These are phyloP conservation scores for Eucalyptus rudis DNA, from an alignment of 345 rosid genomes.

Conservation along the genomic window DNA sequence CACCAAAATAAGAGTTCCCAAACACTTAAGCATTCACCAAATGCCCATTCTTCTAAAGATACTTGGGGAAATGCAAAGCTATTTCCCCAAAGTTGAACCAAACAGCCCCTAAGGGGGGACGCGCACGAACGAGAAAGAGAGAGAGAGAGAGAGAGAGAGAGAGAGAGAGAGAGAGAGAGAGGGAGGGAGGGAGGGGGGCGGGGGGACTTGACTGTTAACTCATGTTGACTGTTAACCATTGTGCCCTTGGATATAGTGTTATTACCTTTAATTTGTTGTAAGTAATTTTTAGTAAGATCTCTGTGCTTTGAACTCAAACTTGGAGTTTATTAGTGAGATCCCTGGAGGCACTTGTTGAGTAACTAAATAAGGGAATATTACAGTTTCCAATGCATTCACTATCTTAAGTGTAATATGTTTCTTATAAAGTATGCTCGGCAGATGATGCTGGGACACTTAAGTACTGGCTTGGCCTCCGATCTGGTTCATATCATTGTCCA, in stretches of 20 bases:
- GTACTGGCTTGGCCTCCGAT: background rate
- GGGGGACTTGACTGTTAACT: background rate
- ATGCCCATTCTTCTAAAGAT: too few species aligned
- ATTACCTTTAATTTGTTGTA: background rate
- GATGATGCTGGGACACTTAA: background rate
- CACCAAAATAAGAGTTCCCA: too few species aligned
- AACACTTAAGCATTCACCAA: too few species aligned
- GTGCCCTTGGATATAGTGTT: background rate
- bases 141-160: too few species aligned
- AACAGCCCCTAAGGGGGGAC: too few species aligned
- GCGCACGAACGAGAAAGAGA: rapidly evolving
- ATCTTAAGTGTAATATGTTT: background rate
- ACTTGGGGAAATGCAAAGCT: too few species aligned
- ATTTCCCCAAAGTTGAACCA: too few species aligned
- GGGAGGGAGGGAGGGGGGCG: rapidly evolving
- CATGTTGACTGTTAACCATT: background rate
- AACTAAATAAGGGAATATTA: background rate
- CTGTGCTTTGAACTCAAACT: background rate
- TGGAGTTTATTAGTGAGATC: background rate
- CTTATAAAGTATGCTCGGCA: background rate
- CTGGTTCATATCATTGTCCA: background rate
- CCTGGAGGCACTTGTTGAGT: background rate
- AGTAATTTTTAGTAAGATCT: background rate
- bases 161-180: background rate
- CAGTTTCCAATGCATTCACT: background rate